Percentiles rank a stretch among this genome's conserved stretches.
Conservation (phyloP, 1,139 yeast species). For the Yamadazyma dushanensis region DNA sequence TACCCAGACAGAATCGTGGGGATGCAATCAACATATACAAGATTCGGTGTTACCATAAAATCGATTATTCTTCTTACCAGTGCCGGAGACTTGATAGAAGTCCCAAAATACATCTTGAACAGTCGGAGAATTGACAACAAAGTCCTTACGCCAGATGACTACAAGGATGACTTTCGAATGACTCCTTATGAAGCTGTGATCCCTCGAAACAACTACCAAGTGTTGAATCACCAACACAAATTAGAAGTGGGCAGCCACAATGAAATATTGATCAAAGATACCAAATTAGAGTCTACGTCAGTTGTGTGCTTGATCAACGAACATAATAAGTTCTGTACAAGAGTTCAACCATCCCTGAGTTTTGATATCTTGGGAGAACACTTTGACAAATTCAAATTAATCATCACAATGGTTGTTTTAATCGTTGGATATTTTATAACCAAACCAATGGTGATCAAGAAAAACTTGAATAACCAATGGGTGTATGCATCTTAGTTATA, state of each 20-base stretch:
- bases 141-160: conserved; percentile 54
- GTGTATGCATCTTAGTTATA: conserved; percentile 17
- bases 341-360: conserved; percentile 77
- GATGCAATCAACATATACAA: conserved; percentile 61
- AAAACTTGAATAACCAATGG: conserved; percentile 43
- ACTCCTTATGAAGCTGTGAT: conserved; percentile 68
- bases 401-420: conserved; percentile 59
- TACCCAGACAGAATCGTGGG: conserved; percentile 56
- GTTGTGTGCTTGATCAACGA: conserved; percentile 66
- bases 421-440: conserved; percentile 43
- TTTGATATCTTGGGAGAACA: conserved; percentile 72
- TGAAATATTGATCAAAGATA: conserved; percentile 53
- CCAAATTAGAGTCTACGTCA: conserved; percentile 80
- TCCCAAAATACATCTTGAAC: conserved; percentile 67
- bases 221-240: conserved; percentile 38
- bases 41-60: conserved; percentile 73
- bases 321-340: conserved; percentile 71
- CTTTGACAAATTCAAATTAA: conserved; percentile 67
- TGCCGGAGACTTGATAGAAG: conserved; percentile 62
- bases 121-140: conserved; percentile 62
- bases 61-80: conserved; percentile 60
- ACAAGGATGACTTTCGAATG: conserved; percentile 57
- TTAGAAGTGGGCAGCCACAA: conserved; percentile 34
- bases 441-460: conserved; percentile 59
- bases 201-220: conserved; percentile 43